Evolutionary conservation across 495 filamentous ascomycete genomes (phyloP), one percentile per base, ranked within the genome.

Genomic region (Talaromyces adpressus): DNA sequence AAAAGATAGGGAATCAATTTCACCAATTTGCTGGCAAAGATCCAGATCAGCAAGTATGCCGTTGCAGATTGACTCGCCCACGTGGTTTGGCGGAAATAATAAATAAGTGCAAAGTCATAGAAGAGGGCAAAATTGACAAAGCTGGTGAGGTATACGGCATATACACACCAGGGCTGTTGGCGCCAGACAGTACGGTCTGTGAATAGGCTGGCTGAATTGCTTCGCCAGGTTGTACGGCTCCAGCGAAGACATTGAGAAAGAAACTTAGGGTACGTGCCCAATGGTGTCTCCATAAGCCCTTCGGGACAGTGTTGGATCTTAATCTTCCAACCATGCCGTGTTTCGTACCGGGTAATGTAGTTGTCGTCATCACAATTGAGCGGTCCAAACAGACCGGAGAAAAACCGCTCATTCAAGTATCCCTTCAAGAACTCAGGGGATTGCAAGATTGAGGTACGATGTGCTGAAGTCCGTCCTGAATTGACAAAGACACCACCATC

Each of bases 191-290:
- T 72, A 64, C 76, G 66, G 59, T 85, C 84, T 7, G 75, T 74
- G 62, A 85, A 75, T 61, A 89, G 74, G 60, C 76, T 83, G 25
- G 77, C 82, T 18, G 78, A 66, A 70, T 89, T 89, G 70, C 80
- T 86, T 6, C 87, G 76, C 84, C 84, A 89, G 41, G 85, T 89
- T 11, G 85, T 89, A 18, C 87, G 80, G 0, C 78, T 76, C 86
- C 85, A 89, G 5, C 86, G 76, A 6, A 81, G 70, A 68, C 84
- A 84, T 59, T 89, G 86, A 23, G 74, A 77, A 34, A 85, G 70
- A 66, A 86, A 89, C 63, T 84, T 87, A 2, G 73, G 71, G 49
- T 74, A 70, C 25, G 76, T 74, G 52, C 85, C 86, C 3, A 90
- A 74, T 0, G 80, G 85, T 3, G 86, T 90, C 65, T 82, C 76